These are phyloP conservation scores for Penicillium sp. DNA, from an alignment of 2,329 filamentous ascomycete species.

Conservation along the genomic window DNA sequence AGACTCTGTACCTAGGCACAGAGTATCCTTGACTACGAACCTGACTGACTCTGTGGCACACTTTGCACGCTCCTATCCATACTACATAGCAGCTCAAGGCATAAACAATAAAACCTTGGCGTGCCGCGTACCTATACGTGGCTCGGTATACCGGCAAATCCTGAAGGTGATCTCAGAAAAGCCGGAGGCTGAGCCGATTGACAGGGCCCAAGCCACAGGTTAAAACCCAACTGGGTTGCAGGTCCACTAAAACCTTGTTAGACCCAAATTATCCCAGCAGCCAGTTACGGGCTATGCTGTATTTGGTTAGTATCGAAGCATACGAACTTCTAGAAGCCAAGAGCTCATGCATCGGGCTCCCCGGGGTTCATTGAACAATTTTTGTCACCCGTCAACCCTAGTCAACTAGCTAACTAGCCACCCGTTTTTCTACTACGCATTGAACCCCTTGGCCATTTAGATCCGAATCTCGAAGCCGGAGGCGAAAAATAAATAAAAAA, in stretches of 20 bases:
- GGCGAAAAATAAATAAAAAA: constrained; percentile 4
- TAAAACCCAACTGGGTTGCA: neutral
- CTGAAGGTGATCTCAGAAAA: neutral
- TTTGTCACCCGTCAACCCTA: neutral
- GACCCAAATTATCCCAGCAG: neutral
- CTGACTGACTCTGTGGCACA: too few relatives aligned
- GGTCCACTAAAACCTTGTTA: neutral
- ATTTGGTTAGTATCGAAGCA: neutral
- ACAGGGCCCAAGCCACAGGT: neutral
- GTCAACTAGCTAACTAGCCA: too few relatives aligned
- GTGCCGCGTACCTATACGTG: too few relatives aligned
- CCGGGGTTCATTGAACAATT: neutral
- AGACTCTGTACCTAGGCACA: too few relatives aligned
- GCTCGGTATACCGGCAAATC: too few relatives aligned
- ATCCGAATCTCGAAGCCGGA: neutral
- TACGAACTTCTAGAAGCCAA: constrained; percentile 2
- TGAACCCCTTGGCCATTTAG: too few relatives aligned
- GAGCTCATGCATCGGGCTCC: constrained; percentile 6
- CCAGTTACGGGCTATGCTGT: neutral
- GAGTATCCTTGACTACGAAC: too few relatives aligned
- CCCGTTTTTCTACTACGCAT: too few relatives aligned
- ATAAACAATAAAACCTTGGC: too few relatives aligned
- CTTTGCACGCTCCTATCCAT: too few relatives aligned
- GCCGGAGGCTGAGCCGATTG: neutral
- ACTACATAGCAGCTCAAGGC: too few relatives aligned